Base-by-base conservation (phyloP, 768 basidiomycete genomes). In the Strobilomyces echinocephalus region DNA sequence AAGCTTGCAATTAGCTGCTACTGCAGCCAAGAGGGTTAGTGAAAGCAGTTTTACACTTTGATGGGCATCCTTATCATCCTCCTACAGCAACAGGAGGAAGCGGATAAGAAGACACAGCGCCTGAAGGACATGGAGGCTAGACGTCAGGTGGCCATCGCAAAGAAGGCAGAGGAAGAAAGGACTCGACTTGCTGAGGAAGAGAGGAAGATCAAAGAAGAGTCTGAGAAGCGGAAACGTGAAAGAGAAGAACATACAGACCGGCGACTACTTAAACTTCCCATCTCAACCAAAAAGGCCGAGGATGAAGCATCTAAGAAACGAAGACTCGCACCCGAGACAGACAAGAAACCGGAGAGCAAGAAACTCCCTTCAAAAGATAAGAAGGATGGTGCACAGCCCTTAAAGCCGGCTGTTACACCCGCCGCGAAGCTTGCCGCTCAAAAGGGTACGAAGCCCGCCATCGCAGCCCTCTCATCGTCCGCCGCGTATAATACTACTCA, bases 1-100 rank as follows among this genome's bases (percentile, higher is more conserved):
- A 74, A 89, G 85, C 45, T 66, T 93, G 30, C 88, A 91, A 63
- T 78, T 85, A 55, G 91, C 93, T 15, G 88, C 90, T 0, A 80
- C 80, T 16, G 89, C 83, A 3, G 91, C 91, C 4, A 95, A 91
- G 75, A 95, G 87, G 85, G 94, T 93, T 16, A n/a, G 74, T 36
- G 49, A 9, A 48, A 52, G 60, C 39, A 1, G 45, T n/a, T 5
- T 50, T 20, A 1, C 24, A 43, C 33, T 28, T 33, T 56, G 21
- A 50, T 24, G 20, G 31, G 11, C 31, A 20, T 38, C 24, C 51
- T 58, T 36, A 60, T 54, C 45, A 48, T 57, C 43, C 49, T 12
- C 26, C 24, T 34, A 38, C 63, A 97, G 95, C 91, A 95, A 77
- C 89, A 95, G 75, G 90, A 88, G 59, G 88, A 91, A 64, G 78